Conservation (phyloP, 805 yeast genomes). For the Suhomyces vadensis region DNA sequence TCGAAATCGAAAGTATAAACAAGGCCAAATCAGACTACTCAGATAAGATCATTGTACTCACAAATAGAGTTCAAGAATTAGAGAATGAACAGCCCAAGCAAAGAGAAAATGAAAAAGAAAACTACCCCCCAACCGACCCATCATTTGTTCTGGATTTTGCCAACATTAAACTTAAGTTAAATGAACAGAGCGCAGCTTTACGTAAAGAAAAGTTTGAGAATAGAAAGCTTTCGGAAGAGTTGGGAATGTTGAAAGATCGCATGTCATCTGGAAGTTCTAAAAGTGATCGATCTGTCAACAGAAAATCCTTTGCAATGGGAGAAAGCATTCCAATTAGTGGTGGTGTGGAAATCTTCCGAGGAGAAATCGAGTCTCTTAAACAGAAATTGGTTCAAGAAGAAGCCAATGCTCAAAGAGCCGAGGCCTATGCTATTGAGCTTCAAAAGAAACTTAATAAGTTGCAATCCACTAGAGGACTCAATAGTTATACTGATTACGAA, state of each 20-base stretch:
- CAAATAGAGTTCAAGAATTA: conserved; percentile 22
- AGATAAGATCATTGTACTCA: conserved; percentile 26
- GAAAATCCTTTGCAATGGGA: conserved; percentile 38
- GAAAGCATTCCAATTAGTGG: conserved; percentile 20
- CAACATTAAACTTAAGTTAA: conserved; percentile 49
- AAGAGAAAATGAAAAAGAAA: conserved; percentile 37
- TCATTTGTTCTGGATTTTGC: conserved; percentile 46
- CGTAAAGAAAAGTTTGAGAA: conserved; percentile 49
- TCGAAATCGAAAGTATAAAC: conserved; percentile 22
- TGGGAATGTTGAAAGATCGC: conserved; percentile 60
- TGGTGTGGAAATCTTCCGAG: conserved; percentile 18
- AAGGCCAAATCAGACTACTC: conserved; percentile 29
- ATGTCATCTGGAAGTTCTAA: conserved; percentile 59
- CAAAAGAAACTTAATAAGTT: conserved; percentile 44
- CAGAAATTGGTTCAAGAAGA: conserved; percentile 53
- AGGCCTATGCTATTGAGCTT: conserved; percentile 45
- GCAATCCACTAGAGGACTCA: conserved; percentile 42
- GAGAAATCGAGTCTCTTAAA: conserved; percentile 52
- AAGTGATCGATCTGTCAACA: conserved; percentile 26
- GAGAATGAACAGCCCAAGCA: conserved; percentile 15
- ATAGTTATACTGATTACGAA: conserved; percentile 36
- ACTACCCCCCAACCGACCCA: conserved; percentile 35
- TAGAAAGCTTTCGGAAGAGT: conserved; percentile 53
- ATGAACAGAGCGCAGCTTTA: conserved; percentile 51
- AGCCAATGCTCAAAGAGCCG: conserved; percentile 51